A percentile compares a stretch with the other conserved stretches of the same genome.
Evolutionary conservation across 495 filamentous ascomycete genomes (phyloP).

Genomic region (Recurvomyces mirabilis): DNA sequence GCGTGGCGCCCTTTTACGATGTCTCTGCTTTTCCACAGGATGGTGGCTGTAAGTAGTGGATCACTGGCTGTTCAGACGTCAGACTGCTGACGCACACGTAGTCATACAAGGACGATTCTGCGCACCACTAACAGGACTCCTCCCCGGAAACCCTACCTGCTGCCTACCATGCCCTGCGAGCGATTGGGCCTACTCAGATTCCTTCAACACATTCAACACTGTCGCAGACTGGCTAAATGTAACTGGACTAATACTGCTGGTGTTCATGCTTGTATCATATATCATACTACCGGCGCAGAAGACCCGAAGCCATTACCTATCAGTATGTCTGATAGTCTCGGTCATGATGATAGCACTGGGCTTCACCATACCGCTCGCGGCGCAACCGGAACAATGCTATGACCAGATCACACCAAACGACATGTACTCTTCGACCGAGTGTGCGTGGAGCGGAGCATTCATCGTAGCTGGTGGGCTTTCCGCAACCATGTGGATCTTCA

Average conservation of each 20-base stretch:
- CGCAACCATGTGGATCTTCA: conserved; percentile 77
- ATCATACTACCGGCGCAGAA: conserved; percentile 73
- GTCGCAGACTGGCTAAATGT: conserved; percentile 73
- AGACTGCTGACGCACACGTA: conserved; percentile 32
- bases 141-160: conserved; percentile 43
- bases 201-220: conserved; percentile 49
- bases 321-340: conserved; percentile 67
- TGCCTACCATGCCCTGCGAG: conserved; percentile 86
- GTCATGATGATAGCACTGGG: conserved; percentile 72
- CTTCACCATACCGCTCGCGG: conserved; percentile 81
- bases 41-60: conserved; percentile 51
- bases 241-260: conserved; percentile 54
- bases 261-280: conserved; percentile 75
- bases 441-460: conserved; percentile 80
- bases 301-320: conserved; percentile 86
- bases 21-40: conserved; percentile 43
- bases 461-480: conserved; percentile 75
- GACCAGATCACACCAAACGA: conserved; percentile 88
- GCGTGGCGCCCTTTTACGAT: conserved; percentile 55
- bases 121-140: conserved; percentile 34
- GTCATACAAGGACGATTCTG: conserved; percentile 59
- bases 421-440: conserved; percentile 70
- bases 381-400: conserved; percentile 70
- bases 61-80: conserved; percentile 18
- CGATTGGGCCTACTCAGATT: conserved; percentile 43